Evolutionary conservation across 176 grass and related monocot species (phyloP).

Genomic region (Calamus simplicifolius): DNA sequence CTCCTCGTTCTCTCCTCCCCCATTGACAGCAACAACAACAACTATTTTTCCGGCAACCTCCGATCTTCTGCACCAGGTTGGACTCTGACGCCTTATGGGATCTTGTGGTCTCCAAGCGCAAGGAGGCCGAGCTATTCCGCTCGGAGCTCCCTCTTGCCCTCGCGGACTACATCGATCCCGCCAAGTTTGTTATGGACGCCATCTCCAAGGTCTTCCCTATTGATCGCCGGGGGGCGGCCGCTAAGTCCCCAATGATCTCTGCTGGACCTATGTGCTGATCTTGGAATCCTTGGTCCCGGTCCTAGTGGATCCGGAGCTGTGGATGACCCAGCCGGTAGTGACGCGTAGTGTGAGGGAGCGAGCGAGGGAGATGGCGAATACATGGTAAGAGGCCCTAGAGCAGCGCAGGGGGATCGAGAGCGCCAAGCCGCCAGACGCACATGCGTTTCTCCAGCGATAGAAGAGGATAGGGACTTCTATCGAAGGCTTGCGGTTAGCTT

Average conservation of each 20-base stretch:
- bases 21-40: background rate
- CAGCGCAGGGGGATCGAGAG: constrained; percentile 54
- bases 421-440: constrained; percentile 64
- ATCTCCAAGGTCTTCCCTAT: constrained; percentile 64
- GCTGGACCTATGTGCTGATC: constrained; percentile 85
- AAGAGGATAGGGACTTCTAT: constrained; percentile 54
- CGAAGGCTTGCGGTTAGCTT: constrained; percentile 60
- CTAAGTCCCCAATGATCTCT: constrained; percentile 55
- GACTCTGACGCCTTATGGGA: constrained; percentile 49
- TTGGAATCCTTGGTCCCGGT: constrained; percentile 60
- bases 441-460: constrained; percentile 56
- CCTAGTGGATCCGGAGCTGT: constrained; percentile 46
- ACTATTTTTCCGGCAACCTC: constrained; percentile 34
- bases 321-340: constrained; percentile 36
- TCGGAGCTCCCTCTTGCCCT: constrained; percentile 42
- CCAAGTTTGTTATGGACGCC: constrained; percentile 61
- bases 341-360: constrained; percentile 32
- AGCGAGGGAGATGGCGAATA: constrained; percentile 42
- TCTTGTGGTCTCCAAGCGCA: constrained; percentile 51
- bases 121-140: constrained; percentile 68
- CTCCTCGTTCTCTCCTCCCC: too few species aligned
- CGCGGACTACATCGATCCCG: constrained; percentile 62
- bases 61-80: constrained; percentile 48
- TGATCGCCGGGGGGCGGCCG: constrained; percentile 38
- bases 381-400: constrained; percentile 53